Conservation (phyloP, 768 basidiomycete species). For the Boletus reticuloceps region DNA sequence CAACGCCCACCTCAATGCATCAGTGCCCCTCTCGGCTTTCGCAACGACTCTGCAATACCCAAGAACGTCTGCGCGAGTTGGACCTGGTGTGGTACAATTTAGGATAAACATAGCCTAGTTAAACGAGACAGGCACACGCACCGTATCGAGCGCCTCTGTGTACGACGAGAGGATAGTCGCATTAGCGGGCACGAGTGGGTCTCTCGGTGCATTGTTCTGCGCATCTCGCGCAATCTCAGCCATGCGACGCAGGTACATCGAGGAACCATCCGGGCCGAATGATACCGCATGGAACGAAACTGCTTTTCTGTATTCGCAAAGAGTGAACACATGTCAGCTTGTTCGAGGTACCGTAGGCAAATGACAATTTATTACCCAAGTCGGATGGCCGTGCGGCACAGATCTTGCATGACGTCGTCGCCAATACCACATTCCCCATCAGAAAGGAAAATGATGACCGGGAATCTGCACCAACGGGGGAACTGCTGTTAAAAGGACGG, state of each 20-base stretch:
- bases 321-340: not conserved
- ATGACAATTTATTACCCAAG: constrained; percentile 39
- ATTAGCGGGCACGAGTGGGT: constrained; percentile 34
- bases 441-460: constrained; percentile 33
- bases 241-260: constrained; percentile 44
- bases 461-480: constrained; percentile 6
- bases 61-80: constrained; percentile 57
- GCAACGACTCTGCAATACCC: constrained; percentile 54
- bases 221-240: constrained; percentile 46
- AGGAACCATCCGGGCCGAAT: constrained; percentile 40
- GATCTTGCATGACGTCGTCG: constrained; percentile 37
- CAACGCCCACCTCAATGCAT: constrained; percentile 25
- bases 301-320: constrained; percentile 39
- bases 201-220: constrained; percentile 42
- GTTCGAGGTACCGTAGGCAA: fast-evolving
- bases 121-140: constrained; percentile 12
- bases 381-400: constrained; percentile 42
- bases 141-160: constrained; percentile 50
- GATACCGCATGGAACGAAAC: constrained; percentile 60
- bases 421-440: constrained; percentile 48
- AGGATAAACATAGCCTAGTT: too few relatives aligned
- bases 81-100: constrained; percentile 37
- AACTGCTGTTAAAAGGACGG: not conserved
- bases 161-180: constrained; percentile 44
- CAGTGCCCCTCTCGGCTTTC: constrained; percentile 52